Evolutionary conservation across 2,329 filamentous ascomycete genomes (phyloP), one percentile per base, ranked within the genome.

Genomic region (Erysiphe pulchra): DNA sequence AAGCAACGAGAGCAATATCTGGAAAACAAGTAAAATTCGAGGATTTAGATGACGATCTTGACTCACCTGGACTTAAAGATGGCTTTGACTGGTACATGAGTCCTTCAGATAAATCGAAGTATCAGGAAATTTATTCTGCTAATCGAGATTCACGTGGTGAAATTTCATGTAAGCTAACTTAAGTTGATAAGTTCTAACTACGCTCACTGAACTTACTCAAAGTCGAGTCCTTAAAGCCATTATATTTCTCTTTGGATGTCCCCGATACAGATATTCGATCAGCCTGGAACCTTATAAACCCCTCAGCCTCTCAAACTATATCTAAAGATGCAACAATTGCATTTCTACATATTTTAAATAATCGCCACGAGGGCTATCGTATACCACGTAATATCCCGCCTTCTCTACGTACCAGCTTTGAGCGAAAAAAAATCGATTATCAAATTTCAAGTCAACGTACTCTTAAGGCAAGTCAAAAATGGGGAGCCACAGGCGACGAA

Each of bases 31-130:
- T 80, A 45, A 75, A 80, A 54, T 94, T 95, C 60, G 86, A 93
- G 61, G 71, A 75, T 50, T 75, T 92, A 48, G 80, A 85, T 46
- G 80, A 85, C 54, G 81, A 92, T 49, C 74, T 78, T 51, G 86
- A 93, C 54, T 75, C 77, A 4, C 74, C 76, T 1, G 85, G 85
- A 0, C 67, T 98, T 50, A 92, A 92, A 60, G 85, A 94, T 62
- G 87, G 87, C 12, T 98, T 98, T 61, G 90, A 98, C 61, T 98
- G 90, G 90, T 98, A 98, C 65, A 98, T 98, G 84, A 85, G 76
- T 49, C 90, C 90, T 0, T 63, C 68, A 30, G 86, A 98, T 64
- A 92, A 92, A 64, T 60, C 74, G 51, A 95, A 94, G 63, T 98
- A 98, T 65, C 85, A 94, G 62, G 83, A 87, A 55, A 98, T 98